These are phyloP conservation scores for Anethum foeniculum DNA, from an alignment of 140 eudicot genomes.

Conservation along the genomic window DNA sequence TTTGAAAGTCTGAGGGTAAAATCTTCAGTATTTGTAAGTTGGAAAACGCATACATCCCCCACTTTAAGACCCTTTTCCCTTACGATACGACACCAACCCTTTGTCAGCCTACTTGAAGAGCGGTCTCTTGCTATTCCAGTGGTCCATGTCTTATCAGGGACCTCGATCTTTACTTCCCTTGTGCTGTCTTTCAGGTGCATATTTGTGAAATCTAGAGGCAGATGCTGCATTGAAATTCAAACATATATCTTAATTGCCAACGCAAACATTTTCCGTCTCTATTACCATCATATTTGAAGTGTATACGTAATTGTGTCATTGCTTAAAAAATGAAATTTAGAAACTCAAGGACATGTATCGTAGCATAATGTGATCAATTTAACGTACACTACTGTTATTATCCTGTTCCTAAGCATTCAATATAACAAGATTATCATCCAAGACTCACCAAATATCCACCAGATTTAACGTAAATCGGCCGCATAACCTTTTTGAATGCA, in stretches of 20 bases:
- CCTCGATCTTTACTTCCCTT: not conserved
- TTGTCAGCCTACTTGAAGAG: not conserved
- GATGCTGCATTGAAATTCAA: not conserved
- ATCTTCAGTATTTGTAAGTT: not conserved
- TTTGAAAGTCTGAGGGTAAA: not conserved
- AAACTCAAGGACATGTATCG: not conserved
- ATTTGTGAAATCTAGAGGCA: not conserved
- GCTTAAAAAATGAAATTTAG: not conserved
- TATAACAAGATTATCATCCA: not conserved
- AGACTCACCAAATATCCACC: constrained; percentile 5
- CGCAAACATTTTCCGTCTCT: not conserved
- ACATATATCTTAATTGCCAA: not conserved
- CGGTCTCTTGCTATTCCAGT: not conserved
- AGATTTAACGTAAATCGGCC: not conserved
- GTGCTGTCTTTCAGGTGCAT: not conserved
- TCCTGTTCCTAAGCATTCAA: not conserved
- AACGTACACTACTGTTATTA: not conserved
- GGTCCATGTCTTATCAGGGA: not conserved
- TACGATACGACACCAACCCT: not conserved
- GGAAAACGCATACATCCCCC: not conserved
- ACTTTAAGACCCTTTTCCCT: not conserved
- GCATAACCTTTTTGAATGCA: not conserved
- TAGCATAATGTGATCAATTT: not conserved
- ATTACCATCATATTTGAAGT: not conserved
- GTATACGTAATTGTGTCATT: no score